phyloP scores from a whole-genome alignment of 257 asterid species.

The Lantana camara region DNA sequence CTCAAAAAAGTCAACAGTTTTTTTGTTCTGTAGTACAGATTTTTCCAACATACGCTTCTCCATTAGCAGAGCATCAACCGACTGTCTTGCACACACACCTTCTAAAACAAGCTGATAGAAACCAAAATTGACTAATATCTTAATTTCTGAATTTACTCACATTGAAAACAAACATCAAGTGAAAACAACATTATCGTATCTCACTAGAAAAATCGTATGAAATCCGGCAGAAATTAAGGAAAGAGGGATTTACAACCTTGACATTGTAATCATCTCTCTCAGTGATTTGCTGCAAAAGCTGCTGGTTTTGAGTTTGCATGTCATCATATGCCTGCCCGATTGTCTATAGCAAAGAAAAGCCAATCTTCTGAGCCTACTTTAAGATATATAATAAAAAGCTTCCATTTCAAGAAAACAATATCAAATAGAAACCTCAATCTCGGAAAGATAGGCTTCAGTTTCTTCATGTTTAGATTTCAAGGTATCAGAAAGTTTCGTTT shows the following conservation, averaged over 20 bases:
- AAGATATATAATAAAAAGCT: slow-evolving; percentile 19
- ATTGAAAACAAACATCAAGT: background rate
- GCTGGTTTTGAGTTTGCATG: slow-evolving; percentile 97
- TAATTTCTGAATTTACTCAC: slow-evolving; percentile 1
- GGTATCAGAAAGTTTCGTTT: slow-evolving; percentile 58
- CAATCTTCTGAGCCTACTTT: slow-evolving; percentile 21
- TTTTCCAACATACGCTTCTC: slow-evolving; percentile 68
- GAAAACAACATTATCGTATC: background rate
- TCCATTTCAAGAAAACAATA: background rate
- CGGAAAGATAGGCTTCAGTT: slow-evolving; percentile 91
- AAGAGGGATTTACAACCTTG: slow-evolving; percentile 51
- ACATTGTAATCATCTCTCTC: slow-evolving; percentile 96
- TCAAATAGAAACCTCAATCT: slow-evolving; percentile 74
- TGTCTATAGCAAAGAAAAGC: slow-evolving; percentile 60
- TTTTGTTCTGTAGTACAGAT: slow-evolving; percentile 60
- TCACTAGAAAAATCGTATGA: background rate
- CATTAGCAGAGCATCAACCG: slow-evolving; percentile 55
- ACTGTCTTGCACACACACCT: slow-evolving; percentile 77
- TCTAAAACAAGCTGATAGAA: slow-evolving; percentile 85
- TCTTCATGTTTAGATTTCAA: slow-evolving; percentile 86
- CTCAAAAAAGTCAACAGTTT: slow-evolving; percentile 57
- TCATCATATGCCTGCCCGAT: slow-evolving; percentile 98
- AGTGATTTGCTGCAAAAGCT: slow-evolving; percentile 89
- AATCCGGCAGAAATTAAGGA: slow-evolving; percentile 14
- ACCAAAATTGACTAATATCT: no score